Evolutionary conservation across 2,329 filamentous ascomycete species (phyloP).

Genomic region (Fusarium tanahbumbuense): DNA sequence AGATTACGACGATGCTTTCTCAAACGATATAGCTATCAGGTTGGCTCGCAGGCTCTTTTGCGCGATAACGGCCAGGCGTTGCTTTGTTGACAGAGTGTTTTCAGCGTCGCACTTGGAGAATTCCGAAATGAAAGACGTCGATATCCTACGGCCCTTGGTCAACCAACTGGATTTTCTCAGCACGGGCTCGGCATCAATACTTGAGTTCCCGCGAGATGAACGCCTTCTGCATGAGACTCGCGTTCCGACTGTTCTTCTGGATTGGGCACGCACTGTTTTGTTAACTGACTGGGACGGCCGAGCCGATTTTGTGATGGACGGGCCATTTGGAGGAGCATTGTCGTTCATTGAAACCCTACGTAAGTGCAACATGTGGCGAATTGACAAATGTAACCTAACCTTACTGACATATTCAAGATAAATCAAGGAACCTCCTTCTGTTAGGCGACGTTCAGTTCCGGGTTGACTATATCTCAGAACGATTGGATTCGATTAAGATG

Average conservation of each 20-base stretch:
- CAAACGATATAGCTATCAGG: conserved; percentile 68
- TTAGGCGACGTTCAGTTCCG: conserved; percentile 77
- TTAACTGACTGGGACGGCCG: conserved; percentile 84
- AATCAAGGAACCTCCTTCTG: conserved; percentile 71
- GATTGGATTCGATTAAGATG: conserved; percentile 79
- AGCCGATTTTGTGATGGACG: conserved; percentile 74
- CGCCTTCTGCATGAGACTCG: conserved; percentile 67
- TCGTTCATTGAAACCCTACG: conserved; percentile 78
- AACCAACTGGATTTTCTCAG: conserved; percentile 65
- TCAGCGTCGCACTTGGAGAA: conserved; percentile 53
- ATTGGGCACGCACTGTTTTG: conserved; percentile 81
- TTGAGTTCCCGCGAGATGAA: conserved; percentile 64
- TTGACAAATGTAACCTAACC: background rate
- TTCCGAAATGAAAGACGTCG: conserved; percentile 47
- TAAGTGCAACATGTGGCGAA: conserved; percentile 56
- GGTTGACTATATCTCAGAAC: conserved; percentile 79
- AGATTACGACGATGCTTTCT: conserved; percentile 72
- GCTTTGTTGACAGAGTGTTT: conserved; percentile 59
- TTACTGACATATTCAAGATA: conserved; percentile 58
- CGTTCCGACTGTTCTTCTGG: conserved; percentile 68
- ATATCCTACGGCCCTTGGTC: conserved; percentile 62
- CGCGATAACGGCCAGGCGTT: conserved; percentile 65
- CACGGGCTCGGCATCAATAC: conserved; percentile 56
- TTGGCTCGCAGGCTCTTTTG: conserved; percentile 69
- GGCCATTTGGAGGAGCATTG: conserved; percentile 80